A percentile compares a stretch with the other conserved stretches of the same genome.
These are phyloP conservation scores for Prunus padus DNA, from an alignment of 306 rosid genomes.

Conservation along the genomic window DNA sequence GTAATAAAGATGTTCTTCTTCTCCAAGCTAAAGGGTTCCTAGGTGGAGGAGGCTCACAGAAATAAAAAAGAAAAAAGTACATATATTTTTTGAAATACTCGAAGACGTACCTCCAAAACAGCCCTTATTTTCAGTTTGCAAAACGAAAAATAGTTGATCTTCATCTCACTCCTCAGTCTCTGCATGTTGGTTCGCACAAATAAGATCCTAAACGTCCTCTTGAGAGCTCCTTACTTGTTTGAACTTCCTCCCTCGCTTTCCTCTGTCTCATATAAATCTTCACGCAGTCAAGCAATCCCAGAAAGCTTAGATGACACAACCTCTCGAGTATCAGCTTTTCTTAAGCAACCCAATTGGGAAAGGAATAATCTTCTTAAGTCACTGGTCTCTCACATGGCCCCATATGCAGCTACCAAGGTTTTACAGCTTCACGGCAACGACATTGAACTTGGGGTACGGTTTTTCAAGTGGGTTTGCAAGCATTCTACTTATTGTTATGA, in stretches of 20 bases:
- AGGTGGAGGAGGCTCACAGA: not conserved
- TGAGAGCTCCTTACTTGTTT: not conserved
- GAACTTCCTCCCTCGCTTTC: not conserved
- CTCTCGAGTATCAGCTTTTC: conserved; percentile 1
- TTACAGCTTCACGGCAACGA: not conserved
- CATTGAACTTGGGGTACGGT: conserved; percentile 6
- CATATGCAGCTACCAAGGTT: not conserved
- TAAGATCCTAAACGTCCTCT: not conserved
- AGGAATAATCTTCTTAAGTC: not conserved
- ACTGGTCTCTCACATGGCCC: not conserved
- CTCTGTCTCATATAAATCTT: not conserved
- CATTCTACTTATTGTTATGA: conserved; percentile 18
- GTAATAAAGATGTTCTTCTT: not conserved
- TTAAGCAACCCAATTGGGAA: conserved; percentile 11
- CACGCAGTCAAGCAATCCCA: not conserved
- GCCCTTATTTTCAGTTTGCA: not conserved
- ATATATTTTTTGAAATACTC: not conserved
- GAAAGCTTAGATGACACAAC: not conserved
- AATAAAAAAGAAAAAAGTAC: not conserved
- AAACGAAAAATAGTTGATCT: not conserved
- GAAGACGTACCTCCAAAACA: not conserved
- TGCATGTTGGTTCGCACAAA: conserved; percentile 37
- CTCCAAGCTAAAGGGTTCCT: not conserved
- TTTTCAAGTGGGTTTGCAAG: conserved; percentile 18
- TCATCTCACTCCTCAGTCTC: conserved; percentile 19